phyloP scores from a whole-genome alignment of 768 basidiomycete species.

The Psilocybe subaeruginosa region DNA sequence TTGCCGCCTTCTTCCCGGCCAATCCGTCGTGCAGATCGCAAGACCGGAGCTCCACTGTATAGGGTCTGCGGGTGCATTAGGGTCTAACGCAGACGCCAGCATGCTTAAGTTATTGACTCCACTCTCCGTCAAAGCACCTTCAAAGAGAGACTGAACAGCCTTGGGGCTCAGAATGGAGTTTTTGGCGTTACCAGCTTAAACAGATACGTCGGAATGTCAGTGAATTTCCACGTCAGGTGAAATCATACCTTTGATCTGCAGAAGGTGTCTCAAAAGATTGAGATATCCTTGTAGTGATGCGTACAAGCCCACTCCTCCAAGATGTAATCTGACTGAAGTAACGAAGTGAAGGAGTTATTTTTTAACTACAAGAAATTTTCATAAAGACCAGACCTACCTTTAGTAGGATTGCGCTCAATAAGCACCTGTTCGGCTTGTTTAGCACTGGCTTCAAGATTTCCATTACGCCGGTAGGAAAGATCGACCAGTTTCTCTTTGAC shows the following conservation, averaged over 20 bases:
- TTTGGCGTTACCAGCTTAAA: conserved; percentile 12
- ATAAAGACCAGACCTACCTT: conserved; percentile 16
- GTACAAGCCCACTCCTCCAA: conserved; percentile 30
- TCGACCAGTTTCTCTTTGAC: conserved; percentile 20
- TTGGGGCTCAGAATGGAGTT: conserved; percentile 21
- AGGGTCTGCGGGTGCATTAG: not conserved
- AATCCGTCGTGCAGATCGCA: conserved; percentile 26
- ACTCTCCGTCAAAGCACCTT: conserved; percentile 10
- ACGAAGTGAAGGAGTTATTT: not conserved
- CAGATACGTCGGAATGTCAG: not conserved
- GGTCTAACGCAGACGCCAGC: not conserved
- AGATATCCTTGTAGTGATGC: conserved; percentile 29
- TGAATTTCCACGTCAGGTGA: not conserved
- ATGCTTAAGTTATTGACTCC: conserved; percentile 1
- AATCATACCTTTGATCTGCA: conserved; percentile 29
- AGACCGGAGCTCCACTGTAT: conserved; percentile 25
- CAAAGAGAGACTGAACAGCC: conserved; percentile 21
- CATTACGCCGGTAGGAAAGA: conserved; percentile 25
- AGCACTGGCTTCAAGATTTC: conserved; percentile 19
- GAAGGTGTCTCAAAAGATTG: conserved; percentile 30
- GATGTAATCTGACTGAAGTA: conserved; percentile 19
- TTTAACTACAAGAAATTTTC: not conserved
- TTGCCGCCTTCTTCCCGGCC: conserved; percentile 29
- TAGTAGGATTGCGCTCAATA: conserved; percentile 27
- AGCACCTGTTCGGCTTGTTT: conserved; percentile 19